Evolutionary conservation across 495 filamentous ascomycete genomes (phyloP).

Genomic region (Penicillium paxilli): DNA sequence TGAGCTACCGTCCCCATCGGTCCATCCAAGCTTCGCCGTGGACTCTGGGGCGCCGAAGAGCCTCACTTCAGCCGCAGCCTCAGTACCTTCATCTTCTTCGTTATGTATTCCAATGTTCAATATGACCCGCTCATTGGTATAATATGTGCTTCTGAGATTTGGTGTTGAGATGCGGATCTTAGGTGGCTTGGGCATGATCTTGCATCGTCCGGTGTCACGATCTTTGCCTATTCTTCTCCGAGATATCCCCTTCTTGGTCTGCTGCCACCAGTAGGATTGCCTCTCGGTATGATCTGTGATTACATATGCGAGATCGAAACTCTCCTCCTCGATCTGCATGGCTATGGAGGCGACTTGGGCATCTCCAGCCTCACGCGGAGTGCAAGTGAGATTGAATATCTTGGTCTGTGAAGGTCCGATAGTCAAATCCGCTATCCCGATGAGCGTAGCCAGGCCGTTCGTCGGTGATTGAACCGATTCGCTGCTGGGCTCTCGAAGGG

Average conservation of each 20-base stretch:
- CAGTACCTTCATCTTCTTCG: conserved; percentile 77
- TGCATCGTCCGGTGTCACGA: conserved; percentile 47
- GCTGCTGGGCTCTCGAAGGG: conserved; percentile 39
- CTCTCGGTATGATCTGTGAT: conserved; percentile 49
- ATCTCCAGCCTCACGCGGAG: conserved; percentile 79
- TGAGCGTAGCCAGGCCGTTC: conserved; percentile 37
- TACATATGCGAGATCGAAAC: conserved; percentile 68
- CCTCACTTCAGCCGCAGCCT: conserved; percentile 65
- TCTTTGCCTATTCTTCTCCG: conserved; percentile 41
- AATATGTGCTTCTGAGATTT: conserved; percentile 68
- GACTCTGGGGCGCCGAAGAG: conserved; percentile 61
- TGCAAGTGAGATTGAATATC: conserved; percentile 68
- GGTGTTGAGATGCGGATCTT: conserved; percentile 76
- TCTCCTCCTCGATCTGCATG: conserved; percentile 59
- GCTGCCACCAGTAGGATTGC: conserved; percentile 55
- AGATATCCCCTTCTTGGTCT: conserved; percentile 36
- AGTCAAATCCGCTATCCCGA: conserved; percentile 64
- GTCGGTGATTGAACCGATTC: conserved; percentile 42
- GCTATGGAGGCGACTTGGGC: conserved; percentile 64
- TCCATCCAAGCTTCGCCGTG: conserved; percentile 50
- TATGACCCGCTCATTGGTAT: conserved; percentile 72
- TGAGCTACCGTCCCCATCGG: conserved; percentile 29
- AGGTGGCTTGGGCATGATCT: conserved; percentile 83
- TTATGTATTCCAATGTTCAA: conserved; percentile 74
- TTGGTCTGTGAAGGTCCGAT: conserved; percentile 67